phyloP scores from a whole-genome alignment of 1,284 basidiomycete genomes.

The Sphaerobolus stellatus region DNA sequence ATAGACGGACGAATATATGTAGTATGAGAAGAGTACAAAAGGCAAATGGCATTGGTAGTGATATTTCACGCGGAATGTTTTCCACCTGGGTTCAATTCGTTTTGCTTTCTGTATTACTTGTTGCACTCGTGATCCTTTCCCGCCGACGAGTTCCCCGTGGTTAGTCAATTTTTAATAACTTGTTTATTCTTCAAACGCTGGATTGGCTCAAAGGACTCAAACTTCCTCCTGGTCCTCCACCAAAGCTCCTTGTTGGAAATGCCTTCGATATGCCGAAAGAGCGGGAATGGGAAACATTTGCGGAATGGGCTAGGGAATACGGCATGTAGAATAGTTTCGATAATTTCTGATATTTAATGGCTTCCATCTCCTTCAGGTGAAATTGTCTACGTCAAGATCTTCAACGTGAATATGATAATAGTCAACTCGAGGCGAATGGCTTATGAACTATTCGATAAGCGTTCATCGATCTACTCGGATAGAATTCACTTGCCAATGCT shows the following conservation, averaged over 20 bases:
- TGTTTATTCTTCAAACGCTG: too few species aligned
- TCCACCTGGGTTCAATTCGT: too few species aligned
- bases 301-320: constrained; percentile 15
- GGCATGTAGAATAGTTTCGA: constrained; percentile 11
- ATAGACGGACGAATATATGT: too few species aligned
- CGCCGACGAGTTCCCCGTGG: too few species aligned
- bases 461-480: constrained; percentile 10
- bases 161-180: too few species aligned
- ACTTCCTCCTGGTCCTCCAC: constrained; percentile 43
- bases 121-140: too few species aligned
- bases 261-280: constrained; percentile 17
- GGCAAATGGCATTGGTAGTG: too few species aligned
- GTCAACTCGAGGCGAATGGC: constrained; percentile 12
- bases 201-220: too few species aligned
- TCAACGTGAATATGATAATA: constrained; percentile 6
- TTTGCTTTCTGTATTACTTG: too few species aligned
- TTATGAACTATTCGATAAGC: constrained; percentile 10
- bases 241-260: constrained; percentile 33
- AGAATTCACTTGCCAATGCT: not conserved
- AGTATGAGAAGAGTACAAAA: too few species aligned
- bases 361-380: constrained; percentile 4
- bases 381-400: constrained; percentile 10
- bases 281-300: constrained; percentile 8
- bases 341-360: not conserved
- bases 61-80: too few species aligned